Conservation (phyloP, 2,329 filamentous ascomycete genomes). For the Cryphonectria parasitica region DNA sequence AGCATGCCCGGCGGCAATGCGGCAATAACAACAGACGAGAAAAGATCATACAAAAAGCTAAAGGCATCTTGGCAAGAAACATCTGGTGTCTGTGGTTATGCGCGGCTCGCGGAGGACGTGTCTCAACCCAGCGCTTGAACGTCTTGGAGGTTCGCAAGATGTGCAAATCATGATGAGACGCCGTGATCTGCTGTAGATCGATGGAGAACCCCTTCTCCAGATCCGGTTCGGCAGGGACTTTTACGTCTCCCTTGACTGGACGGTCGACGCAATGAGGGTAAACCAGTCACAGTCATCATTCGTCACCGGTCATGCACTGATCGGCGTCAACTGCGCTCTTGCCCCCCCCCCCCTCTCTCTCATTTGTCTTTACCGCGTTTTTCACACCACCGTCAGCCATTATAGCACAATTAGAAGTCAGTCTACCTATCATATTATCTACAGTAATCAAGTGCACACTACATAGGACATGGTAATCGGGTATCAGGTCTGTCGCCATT, state of each 20-base stretch:
- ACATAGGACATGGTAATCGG: too few relatives aligned
- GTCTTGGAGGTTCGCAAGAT: not conserved
- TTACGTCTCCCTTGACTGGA: not conserved
- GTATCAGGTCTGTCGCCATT: not conserved
- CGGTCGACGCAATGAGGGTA: not conserved
- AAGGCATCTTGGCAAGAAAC: not conserved
- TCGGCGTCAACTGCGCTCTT: not conserved
- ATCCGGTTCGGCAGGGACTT: not conserved
- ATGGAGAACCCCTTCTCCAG: not conserved
- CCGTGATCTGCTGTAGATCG: slow-evolving; percentile 5
- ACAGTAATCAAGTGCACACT: too few relatives aligned
- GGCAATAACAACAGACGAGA: too few relatives aligned
- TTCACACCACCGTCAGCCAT: not conserved
- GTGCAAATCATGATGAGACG: not conserved
- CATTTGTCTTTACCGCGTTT: not conserved
- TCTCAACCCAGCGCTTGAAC: not conserved
- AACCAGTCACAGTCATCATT: not conserved
- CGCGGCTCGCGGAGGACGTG: not conserved
- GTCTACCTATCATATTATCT: too few relatives aligned
- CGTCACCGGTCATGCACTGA: not conserved
- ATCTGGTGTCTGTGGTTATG: not conserved
- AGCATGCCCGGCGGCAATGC: too few relatives aligned
- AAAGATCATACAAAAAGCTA: too few relatives aligned
- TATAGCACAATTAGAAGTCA: not conserved
- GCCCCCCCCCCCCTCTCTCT: not conserved